These are phyloP conservation scores for Aspergillus brunneoviolaceus DNA, from an alignment of 2,329 filamentous ascomycete genomes.

Conservation along the genomic window DNA sequence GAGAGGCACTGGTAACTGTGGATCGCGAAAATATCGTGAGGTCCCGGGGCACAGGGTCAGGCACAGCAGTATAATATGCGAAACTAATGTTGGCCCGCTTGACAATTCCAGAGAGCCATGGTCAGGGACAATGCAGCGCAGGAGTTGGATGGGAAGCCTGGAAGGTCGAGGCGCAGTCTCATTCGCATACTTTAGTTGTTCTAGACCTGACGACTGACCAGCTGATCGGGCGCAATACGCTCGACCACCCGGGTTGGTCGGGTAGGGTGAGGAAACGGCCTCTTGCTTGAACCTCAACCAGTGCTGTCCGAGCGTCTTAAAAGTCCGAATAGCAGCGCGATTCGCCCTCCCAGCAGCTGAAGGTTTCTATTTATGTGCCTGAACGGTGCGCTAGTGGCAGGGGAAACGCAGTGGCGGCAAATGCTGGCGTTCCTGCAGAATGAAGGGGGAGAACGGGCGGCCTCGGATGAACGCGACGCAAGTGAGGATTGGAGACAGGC, in stretches of 20 bases:
- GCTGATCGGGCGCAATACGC: slow-evolving; percentile 1
- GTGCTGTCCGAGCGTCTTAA: not conserved
- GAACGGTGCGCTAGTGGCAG: not conserved
- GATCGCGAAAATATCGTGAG: not conserved
- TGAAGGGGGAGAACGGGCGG: not conserved
- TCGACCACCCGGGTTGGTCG: not conserved
- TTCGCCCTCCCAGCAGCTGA: not conserved
- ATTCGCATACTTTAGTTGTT: slow-evolving; percentile 3
- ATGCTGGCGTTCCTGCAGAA: not conserved
- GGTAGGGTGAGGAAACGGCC: not conserved
- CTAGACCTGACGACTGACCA: not conserved
- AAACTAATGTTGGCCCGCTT: not conserved
- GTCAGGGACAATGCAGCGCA: not conserved
- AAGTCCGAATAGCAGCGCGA: not conserved
- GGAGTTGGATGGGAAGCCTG: not conserved
- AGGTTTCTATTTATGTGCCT: not conserved
- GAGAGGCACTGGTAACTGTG: not conserved
- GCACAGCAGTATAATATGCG: not conserved
- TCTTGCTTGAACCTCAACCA: not conserved
- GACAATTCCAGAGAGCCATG: not conserved
- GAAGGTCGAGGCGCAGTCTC: not conserved
- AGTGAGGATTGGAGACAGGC: not conserved
- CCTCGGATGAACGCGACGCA: not conserved
- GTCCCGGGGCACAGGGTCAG: not conserved
- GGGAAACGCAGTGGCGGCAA: not conserved